Evolutionary conservation across 495 filamentous ascomycete species (phyloP), one percentile per base, ranked within the genome.

Genomic region (Chaetomidium leptoderma): DNA sequence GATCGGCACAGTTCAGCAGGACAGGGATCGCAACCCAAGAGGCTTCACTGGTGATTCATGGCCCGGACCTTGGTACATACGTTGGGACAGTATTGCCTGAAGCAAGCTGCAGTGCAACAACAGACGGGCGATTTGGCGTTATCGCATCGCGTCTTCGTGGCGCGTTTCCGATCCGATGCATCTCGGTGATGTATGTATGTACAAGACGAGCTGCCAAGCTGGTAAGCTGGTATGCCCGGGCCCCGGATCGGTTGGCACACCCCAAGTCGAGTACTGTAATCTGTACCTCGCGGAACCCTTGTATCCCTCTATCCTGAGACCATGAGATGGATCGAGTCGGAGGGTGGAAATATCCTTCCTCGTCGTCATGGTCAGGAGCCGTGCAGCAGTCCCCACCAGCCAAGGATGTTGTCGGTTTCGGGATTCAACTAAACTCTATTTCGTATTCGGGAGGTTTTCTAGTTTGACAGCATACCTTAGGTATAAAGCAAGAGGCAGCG

Each of bases 1-100:
- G 43, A 29, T 48, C 30, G 43, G 44, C 30, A 23, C 29, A 23
- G 39, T 29, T 55, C 39, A 55, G 52, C 52, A 55, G 39, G 40
- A 26, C 52, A 55, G 40, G 39, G 52, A 43, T 55, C 24, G n/a
- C 13, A 30, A 14, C 5, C 10, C 17, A 42, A 21, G 39, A 26
- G 39, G 40, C 27, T 43, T 43, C 7, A 16, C 26, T 32, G 47
- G 47, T 51, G 49, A n/a, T n/a, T n/a, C n/a, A n/a, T n/a, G 52
- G 29, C 2, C 52, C 52, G 39, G 45, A 26, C 40, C 52, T 52
- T 29, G 2, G 13, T 26, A 43, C 36, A 17, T 6, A 19, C 24
- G 17, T 3, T n/a, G n/a, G n/a, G n/a, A n/a, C n/a, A n/a, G 51
- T 21, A 33, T 53, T 43, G 36, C 21, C 7, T 33, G 14, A 23